Evolutionary conservation across 2,329 filamentous ascomycete genomes (phyloP).

Genomic region (Colletotrichum destructivum): DNA sequence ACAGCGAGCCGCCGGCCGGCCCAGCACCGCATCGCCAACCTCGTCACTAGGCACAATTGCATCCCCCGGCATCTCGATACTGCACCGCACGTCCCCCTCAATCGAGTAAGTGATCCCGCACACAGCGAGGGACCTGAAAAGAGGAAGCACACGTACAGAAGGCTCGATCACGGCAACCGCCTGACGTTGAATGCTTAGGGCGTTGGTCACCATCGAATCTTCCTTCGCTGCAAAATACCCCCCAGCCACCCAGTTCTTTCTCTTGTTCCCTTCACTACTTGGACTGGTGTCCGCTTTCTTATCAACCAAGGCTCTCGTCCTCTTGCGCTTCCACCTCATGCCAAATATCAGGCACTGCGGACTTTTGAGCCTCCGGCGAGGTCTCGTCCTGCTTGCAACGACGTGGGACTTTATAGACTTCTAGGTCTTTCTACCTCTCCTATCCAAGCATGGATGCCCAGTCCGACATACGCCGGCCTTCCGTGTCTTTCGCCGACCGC

Average conservation of each 20-base stretch:
- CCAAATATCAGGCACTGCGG: conserved; percentile 25
- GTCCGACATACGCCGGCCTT: conserved; percentile 28
- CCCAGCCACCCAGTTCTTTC: not conserved
- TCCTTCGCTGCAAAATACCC: not conserved
- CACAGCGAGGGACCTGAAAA: conserved; percentile 8
- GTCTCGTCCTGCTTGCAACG: conserved; percentile 33
- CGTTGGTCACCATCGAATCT: not conserved
- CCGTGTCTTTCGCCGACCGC: conserved; percentile 23
- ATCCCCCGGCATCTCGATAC: conserved; percentile 32
- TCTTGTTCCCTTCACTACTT: not conserved
- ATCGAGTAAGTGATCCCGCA: conserved; percentile 16
- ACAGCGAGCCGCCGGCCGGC: conserved; percentile 7
- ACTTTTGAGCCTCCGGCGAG: conserved; percentile 37
- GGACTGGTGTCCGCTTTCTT: not conserved
- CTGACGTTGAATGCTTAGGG: not conserved
- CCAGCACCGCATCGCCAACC: conserved; percentile 15
- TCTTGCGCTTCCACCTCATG: conserved; percentile 27
- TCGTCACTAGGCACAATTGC: conserved; percentile 21
- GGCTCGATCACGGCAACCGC: conserved; percentile 12
- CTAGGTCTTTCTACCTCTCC: conserved; percentile 29
- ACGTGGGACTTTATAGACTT: conserved; percentile 17
- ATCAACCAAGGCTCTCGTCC: not conserved
- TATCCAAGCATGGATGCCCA: conserved; percentile 26
- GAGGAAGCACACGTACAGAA: conserved; percentile 1
- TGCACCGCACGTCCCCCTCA: conserved; percentile 14